Evolutionary conservation across 2,329 filamentous ascomycete genomes (phyloP).

Genomic region (Neonectria coccinea): DNA sequence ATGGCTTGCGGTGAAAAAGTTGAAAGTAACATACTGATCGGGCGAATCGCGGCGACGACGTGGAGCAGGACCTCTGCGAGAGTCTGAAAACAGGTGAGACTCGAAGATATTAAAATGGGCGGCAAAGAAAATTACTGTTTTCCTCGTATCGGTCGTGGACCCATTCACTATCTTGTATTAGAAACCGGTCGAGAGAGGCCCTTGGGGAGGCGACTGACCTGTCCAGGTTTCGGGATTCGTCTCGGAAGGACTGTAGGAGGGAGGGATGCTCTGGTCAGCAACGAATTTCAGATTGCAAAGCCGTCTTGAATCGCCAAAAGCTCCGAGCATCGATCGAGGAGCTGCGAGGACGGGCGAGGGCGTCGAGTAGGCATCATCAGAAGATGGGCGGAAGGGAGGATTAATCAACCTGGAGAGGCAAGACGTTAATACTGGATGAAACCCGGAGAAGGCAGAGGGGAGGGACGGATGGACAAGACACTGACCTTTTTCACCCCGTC

Average conservation of each 20-base stretch:
- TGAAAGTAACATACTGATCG: conserved; percentile 48
- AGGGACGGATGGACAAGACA: conserved; percentile 11
- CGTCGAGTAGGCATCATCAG: conserved; percentile 45
- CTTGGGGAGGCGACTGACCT: conserved; percentile 62
- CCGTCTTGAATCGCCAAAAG: conserved; percentile 48
- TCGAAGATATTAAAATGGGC: conserved; percentile 15
- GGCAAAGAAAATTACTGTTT: conserved; percentile 62
- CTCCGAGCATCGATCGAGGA: conserved; percentile 47
- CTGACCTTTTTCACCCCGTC: conserved; percentile 91
- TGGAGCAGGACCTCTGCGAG: conserved; percentile 56
- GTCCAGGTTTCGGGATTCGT: conserved; percentile 75
- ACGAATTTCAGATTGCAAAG: conserved; percentile 51
- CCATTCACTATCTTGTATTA: conserved; percentile 76
- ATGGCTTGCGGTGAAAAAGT: conserved; percentile 14
- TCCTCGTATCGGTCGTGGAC: conserved; percentile 92
- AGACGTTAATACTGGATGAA: conserved; percentile 38
- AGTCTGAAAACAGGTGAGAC: conserved; percentile 49
- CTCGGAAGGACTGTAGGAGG: conserved; percentile 69
- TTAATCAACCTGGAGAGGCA: conserved; percentile 49
- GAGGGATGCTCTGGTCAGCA: conserved; percentile 53
- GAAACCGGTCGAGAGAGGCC: conserved; percentile 1
- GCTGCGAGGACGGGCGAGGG: conserved; percentile 47
- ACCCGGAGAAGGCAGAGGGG: conserved; percentile 8
- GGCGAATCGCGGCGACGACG: conserved; percentile 59
- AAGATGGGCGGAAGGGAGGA: conserved; percentile 48